Evolutionary conservation across 345 rosid species (phyloP).

Genomic region (Raphanus raphanistrum): DNA sequence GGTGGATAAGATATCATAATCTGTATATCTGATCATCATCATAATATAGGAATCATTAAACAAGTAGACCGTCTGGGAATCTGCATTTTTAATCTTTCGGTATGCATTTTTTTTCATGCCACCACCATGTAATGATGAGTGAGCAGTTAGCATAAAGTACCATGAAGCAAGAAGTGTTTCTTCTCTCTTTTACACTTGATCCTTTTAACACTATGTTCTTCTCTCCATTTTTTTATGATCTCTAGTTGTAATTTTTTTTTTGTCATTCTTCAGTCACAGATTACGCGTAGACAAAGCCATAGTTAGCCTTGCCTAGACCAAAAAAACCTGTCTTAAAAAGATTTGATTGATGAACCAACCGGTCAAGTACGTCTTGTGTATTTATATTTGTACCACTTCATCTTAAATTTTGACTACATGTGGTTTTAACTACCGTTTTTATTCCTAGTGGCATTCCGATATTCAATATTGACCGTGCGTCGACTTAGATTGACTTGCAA

Average conservation of each 20-base stretch:
- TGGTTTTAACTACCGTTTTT: neutral
- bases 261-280: neutral
- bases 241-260: neutral
- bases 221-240: neutral
- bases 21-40: neutral
- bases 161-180: conserved; percentile 13
- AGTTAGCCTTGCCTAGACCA: neutral
- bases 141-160: neutral
- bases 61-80: neutral
- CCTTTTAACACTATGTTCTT: neutral
- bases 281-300: neutral
- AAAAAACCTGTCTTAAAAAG: neutral
- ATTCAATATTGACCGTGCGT: conserved; percentile 15
- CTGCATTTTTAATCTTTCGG: neutral
- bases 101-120: conserved; percentile 16
- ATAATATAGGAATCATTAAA: neutral
- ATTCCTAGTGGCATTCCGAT: conserved; percentile 11
- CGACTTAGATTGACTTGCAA: conserved; percentile 7
- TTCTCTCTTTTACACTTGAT: neutral
- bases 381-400: neutral
- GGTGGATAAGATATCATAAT: neutral
- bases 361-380: neutral
- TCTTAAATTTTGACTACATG: neutral
- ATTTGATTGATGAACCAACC: neutral
- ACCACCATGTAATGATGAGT: conserved; percentile 11